phyloP scores from a whole-genome alignment of 352 stramenopile species.

The Pythium periplocum region DNA sequence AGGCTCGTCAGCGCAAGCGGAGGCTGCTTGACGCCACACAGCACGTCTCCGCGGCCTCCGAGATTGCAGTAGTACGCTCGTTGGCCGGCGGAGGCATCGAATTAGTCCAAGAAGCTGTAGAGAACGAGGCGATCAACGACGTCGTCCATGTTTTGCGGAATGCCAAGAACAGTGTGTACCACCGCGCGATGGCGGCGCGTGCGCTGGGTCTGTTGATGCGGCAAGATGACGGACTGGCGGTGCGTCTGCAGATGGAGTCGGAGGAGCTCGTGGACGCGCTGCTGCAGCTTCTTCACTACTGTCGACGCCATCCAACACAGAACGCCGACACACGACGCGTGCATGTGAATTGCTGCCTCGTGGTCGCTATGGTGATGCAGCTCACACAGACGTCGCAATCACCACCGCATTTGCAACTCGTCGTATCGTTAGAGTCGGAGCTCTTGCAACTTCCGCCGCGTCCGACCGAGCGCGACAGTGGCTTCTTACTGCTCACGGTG shows the following conservation, averaged over 20 bases:
- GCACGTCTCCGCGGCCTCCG: constrained; percentile 31
- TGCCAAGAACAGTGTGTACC: constrained; percentile 61
- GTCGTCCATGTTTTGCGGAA: constrained; percentile 48
- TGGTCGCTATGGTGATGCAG: constrained; percentile 83
- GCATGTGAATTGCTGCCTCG: constrained; percentile 80
- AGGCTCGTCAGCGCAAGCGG: constrained; percentile 54
- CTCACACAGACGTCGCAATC: constrained; percentile 19
- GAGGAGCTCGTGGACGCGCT: constrained; percentile 70
- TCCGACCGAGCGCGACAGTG: constrained; percentile 36
- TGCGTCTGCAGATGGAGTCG: constrained; percentile 47
- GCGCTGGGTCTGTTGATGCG: constrained; percentile 62
- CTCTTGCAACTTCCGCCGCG: constrained; percentile 47
- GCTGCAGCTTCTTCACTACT: constrained; percentile 66
- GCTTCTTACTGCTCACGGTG: constrained; percentile 44
- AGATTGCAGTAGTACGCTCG: constrained; percentile 27
- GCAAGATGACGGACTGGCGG: constrained; percentile 24
- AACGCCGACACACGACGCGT: constrained; percentile 57
- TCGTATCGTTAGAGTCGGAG: constrained; percentile 68
- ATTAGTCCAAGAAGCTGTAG: neutral
- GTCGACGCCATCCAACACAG: constrained; percentile 33
- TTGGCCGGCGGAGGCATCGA: constrained; percentile 18
- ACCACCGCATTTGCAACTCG: constrained; percentile 22
- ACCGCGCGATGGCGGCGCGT: constrained; percentile 56
- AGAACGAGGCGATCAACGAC: constrained; percentile 18
- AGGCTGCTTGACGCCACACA: constrained; percentile 45